phyloP scores from a whole-genome alignment of 2,329 filamentous ascomycete species.

The Penicillium expansum region DNA sequence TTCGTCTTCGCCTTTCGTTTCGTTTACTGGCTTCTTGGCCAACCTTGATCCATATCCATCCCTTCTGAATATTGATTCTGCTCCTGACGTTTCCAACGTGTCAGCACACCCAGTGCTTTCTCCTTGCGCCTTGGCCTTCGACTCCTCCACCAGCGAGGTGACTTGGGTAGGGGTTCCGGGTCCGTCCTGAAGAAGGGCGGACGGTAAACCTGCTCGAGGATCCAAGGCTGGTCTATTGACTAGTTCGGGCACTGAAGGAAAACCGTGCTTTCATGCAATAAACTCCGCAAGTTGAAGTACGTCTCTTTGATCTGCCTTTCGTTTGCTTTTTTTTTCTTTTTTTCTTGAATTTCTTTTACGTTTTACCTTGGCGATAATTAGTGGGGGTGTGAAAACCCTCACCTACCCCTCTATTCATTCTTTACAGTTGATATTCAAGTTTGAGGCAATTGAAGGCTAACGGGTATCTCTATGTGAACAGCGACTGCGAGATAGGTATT shows the following conservation, averaged over 20 bases:
- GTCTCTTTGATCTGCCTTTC: neutral
- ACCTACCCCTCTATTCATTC: conserved; percentile 20
- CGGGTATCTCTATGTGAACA: conserved; percentile 1
- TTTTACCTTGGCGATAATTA: conserved; percentile 10
- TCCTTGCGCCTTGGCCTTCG: conserved; percentile 21
- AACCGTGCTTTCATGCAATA: conserved; percentile 7
- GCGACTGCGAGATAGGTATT: conserved; percentile 13
- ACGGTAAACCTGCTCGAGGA: conserved; percentile 45
- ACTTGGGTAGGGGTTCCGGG: conserved; percentile 48
- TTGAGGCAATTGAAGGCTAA: conserved; percentile 16
- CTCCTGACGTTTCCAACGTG: conserved; percentile 17
- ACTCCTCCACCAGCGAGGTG: conserved; percentile 33
- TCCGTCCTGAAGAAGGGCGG: conserved; percentile 54
- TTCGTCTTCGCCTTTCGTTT: conserved; percentile 26
- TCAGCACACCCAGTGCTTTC: conserved; percentile 12
- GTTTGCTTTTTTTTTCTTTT: neutral
- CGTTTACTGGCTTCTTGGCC: conserved; percentile 30
- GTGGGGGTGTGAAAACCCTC: conserved; percentile 19
- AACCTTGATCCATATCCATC: conserved; percentile 16
- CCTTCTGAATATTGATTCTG: conserved; percentile 17
- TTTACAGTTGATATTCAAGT: neutral
- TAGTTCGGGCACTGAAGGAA: conserved; percentile 9
- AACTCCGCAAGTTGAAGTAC: conserved; percentile 17
- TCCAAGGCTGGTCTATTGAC: conserved; percentile 15
- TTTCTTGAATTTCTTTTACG: neutral